A percentile compares a stretch with the other conserved stretches of the same genome.
Conservation (phyloP, 2,329 filamentous ascomycete genomes). For the Fusarium redolens region DNA sequence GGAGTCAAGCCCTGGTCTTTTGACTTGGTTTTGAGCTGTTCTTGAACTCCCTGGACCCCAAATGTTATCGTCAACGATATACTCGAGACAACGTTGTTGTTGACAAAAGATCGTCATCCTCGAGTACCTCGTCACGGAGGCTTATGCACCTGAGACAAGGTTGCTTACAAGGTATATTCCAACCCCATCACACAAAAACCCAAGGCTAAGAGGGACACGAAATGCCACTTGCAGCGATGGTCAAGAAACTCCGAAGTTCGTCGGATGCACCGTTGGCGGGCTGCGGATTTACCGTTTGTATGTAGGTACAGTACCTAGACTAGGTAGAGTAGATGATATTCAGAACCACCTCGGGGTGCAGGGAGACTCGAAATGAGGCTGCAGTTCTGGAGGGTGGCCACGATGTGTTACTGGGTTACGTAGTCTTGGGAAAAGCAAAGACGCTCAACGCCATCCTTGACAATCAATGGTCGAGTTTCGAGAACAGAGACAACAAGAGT, state of each 20-base stretch:
- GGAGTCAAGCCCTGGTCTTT: not conserved
- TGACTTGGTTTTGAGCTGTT: not conserved
- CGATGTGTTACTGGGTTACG: conserved; percentile 10
- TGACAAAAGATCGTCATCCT: conserved; percentile 20
- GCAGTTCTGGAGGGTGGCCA: conserved; percentile 17
- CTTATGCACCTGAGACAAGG: conserved; percentile 16
- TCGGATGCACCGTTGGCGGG: conserved; percentile 23
- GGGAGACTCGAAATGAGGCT: conserved; percentile 19
- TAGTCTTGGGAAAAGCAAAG: conserved; percentile 37
- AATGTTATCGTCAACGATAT: conserved; percentile 17
- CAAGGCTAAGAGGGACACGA: conserved; percentile 12
- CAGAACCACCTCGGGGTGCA: not conserved
- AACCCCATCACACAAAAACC: conserved; percentile 18
- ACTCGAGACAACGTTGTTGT: conserved; percentile 2
- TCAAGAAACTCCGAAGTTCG: conserved; percentile 32
- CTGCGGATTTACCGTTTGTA: not conserved
- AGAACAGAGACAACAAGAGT: conserved; percentile 5
- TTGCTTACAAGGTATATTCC: conserved; percentile 30
- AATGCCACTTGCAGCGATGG: conserved; percentile 28
- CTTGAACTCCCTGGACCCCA: not conserved
- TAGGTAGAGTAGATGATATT: not conserved
- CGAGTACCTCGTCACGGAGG: not conserved
- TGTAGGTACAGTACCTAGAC: not conserved
- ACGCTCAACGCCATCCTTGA: conserved; percentile 9
- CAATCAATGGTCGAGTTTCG: not conserved